A percentile compares a stretch with the other conserved stretches of the same genome.
These are phyloP conservation scores for Neonectria neomacrospora DNA, from an alignment of 2,329 filamentous ascomycete genomes.

Conservation along the genomic window DNA sequence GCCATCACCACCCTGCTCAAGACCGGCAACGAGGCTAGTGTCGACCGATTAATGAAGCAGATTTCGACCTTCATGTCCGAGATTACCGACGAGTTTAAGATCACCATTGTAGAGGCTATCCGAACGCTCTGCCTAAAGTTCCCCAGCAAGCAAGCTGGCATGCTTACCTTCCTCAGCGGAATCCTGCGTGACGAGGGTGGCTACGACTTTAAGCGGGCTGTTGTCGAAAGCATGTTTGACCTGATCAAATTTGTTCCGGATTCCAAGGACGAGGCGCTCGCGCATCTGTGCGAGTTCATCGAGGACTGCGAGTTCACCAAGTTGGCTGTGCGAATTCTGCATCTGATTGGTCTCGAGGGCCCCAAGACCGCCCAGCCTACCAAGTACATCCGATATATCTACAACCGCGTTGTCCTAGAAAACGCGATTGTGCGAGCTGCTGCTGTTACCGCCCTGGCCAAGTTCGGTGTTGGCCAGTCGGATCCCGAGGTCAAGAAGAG, in stretches of 20 bases:
- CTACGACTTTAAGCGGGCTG: conserved; percentile 97
- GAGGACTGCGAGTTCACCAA: conserved; percentile 99
- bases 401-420: conserved; percentile 96
- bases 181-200: conserved; percentile 96
- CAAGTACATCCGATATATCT: conserved; percentile 99
- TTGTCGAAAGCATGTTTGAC: conserved; percentile 99
- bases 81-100: conserved; percentile 99
- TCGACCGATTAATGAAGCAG: conserved; percentile 98
- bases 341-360: conserved; percentile 92
- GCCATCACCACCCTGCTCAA: conserved; percentile 98
- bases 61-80: conserved; percentile 98
- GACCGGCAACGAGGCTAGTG: conserved; percentile 96
- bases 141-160: conserved; percentile 96
- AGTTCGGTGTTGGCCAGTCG: conserved; percentile 97
- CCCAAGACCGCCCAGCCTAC: conserved; percentile 95
- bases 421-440: conserved; percentile 96
- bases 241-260: conserved; percentile 99
- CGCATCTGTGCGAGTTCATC: conserved; percentile 98
- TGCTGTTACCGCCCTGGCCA: conserved; percentile 93
- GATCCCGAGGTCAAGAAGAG: conserved; percentile 97
- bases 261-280: conserved; percentile 81
- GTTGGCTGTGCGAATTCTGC: conserved; percentile 92
- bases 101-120: conserved; percentile 99
- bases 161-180: conserved; percentile 97
- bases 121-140: conserved; percentile 97